Evolutionary conservation across 2,329 filamentous ascomycete species (phyloP).

Genomic region (Penicillium sp.): DNA sequence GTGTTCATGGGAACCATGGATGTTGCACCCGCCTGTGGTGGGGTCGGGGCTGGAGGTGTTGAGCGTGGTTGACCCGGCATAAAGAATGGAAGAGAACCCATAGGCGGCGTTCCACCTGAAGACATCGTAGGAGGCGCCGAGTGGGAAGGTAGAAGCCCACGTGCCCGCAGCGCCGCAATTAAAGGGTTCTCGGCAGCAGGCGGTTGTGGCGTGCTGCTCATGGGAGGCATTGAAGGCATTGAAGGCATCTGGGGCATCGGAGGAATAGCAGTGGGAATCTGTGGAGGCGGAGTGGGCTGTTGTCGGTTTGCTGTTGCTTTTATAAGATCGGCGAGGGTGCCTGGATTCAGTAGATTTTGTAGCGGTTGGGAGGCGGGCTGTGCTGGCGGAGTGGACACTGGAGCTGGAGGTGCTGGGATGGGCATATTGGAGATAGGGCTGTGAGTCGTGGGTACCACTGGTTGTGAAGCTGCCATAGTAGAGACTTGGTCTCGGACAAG

Average conservation of each 20-base stretch:
- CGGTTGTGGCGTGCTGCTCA: constrained; percentile 58
- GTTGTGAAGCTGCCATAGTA: constrained; percentile 62
- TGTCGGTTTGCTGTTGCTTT: constrained; percentile 48
- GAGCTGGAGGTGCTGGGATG: constrained; percentile 33
- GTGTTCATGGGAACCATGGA: constrained; percentile 61
- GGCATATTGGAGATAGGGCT: constrained; percentile 1
- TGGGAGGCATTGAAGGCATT: constrained; percentile 63
- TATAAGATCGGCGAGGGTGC: constrained; percentile 50
- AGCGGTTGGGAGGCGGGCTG: constrained; percentile 41
- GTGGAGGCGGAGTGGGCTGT: constrained; percentile 51
- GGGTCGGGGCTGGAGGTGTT: constrained; percentile 41
- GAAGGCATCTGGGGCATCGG: constrained; percentile 66
- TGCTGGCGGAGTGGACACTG: constrained; percentile 47
- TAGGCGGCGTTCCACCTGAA: constrained; percentile 40
- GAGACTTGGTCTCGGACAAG: constrained; percentile 84
- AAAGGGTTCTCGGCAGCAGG: constrained; percentile 61
- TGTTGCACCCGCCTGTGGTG: constrained; percentile 35
- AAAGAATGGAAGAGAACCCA: constrained; percentile 46
- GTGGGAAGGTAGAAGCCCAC: constrained; percentile 65
- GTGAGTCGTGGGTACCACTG: constrained; percentile 19
- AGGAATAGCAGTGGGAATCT: constrained; percentile 46
- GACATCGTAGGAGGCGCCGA: constrained; percentile 45
- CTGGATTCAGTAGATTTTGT: constrained; percentile 46
- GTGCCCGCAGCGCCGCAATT: constrained; percentile 69
- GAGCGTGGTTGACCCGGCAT: constrained; percentile 42